These are phyloP conservation scores for Kuraishia molischiana DNA, from an alignment of 805 yeast species.

Conservation along the genomic window DNA sequence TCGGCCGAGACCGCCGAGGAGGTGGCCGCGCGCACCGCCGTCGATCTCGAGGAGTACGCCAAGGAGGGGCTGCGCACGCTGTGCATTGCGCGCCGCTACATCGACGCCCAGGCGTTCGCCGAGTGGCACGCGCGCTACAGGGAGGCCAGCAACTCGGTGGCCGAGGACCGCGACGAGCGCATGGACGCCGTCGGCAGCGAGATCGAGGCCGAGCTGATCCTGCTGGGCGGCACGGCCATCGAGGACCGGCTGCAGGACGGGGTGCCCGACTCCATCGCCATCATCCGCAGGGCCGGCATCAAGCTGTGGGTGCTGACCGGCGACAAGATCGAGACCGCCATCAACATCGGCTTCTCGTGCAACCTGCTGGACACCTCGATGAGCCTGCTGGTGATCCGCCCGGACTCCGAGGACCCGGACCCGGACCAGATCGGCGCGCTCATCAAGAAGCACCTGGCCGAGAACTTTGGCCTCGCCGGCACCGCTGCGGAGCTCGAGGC, in stretches of 20 bases:
- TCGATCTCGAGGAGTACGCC: slow-evolving; percentile 59
- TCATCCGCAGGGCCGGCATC: slow-evolving; percentile 62
- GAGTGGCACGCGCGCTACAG: slow-evolving; percentile 49
- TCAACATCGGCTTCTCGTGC: slow-evolving; percentile 75
- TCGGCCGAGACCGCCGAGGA: slow-evolving; percentile 26
- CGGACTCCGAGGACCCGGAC: slow-evolving; percentile 19
- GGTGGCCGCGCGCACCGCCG: slow-evolving; percentile 45
- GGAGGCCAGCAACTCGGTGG: slow-evolving; percentile 46
- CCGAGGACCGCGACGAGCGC: slow-evolving; percentile 46
- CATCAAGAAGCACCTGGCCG: slow-evolving; percentile 36
- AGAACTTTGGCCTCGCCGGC: slow-evolving; percentile 36
- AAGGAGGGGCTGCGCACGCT: slow-evolving; percentile 73
- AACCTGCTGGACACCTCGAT: slow-evolving; percentile 57
- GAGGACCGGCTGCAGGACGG: slow-evolving; percentile 74
- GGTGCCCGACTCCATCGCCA: slow-evolving; percentile 64
- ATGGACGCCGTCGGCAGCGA: slow-evolving; percentile 47
- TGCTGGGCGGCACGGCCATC: slow-evolving; percentile 75
- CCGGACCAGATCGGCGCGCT: slow-evolving; percentile 9
- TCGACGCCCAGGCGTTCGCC: slow-evolving; percentile 33
- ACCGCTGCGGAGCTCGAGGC: slow-evolving; percentile 30
- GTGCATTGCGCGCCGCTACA: slow-evolving; percentile 51
- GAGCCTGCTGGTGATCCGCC: slow-evolving; percentile 54
- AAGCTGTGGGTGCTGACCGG: slow-evolving; percentile 82
- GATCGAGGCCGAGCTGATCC: slow-evolving; percentile 44
- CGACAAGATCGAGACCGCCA: slow-evolving; percentile 77